These are phyloP conservation scores for Mimosa pudica DNA, from an alignment of 306 rosid species.

Conservation along the genomic window DNA sequence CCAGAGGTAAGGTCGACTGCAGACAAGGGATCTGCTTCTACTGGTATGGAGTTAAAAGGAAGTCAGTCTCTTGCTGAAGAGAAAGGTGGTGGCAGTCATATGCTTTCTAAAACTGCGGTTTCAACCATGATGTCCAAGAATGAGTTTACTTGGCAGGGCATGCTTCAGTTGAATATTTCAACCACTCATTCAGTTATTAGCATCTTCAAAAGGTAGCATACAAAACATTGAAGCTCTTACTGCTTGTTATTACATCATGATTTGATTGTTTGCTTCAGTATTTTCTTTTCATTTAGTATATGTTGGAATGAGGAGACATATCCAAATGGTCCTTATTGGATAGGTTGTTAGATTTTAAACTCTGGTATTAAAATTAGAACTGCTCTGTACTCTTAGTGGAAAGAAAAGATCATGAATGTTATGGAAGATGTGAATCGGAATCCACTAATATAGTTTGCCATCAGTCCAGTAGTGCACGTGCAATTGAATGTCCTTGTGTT, in stretches of 20 bases:
- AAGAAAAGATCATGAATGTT: neutral
- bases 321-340: neutral
- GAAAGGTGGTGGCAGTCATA: slow-evolving; percentile 39
- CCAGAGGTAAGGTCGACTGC: slow-evolving; percentile 40
- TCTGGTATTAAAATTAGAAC: neutral
- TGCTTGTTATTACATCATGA: slow-evolving; percentile 11
- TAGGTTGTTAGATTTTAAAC: neutral
- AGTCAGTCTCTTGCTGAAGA: slow-evolving; percentile 34
- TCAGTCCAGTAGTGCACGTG: neutral
- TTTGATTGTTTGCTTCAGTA: slow-evolving; percentile 22
- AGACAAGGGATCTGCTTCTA: slow-evolving; percentile 32
- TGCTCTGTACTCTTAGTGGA: neutral
- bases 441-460: neutral
- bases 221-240: slow-evolving; percentile 22
- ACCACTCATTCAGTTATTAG: slow-evolving; percentile 60
- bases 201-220: slow-evolving; percentile 71
- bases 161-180: slow-evolving; percentile 69
- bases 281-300: slow-evolving; percentile 7
- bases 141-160: slow-evolving; percentile 80
- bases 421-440: neutral
- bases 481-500: neutral
- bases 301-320: neutral
- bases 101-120: slow-evolving; percentile 41
- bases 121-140: slow-evolving; percentile 39
- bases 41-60: slow-evolving; percentile 35